Evolutionary conservation across 1,139 yeast genomes (phyloP).

Genomic region (Tardiomyces depauwii): DNA sequence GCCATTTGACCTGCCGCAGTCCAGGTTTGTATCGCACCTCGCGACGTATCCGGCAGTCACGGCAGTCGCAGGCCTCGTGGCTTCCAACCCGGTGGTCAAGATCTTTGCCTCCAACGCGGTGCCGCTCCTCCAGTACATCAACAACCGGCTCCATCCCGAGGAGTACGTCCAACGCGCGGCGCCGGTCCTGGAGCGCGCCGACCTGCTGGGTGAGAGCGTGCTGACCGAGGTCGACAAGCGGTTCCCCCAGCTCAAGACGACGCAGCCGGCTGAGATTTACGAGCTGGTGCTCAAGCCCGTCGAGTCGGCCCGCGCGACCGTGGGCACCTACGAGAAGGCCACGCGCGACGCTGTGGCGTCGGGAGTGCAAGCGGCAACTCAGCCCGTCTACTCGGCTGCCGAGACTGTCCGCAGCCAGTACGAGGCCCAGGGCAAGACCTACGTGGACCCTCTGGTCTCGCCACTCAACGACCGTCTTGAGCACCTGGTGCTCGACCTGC

Average conservation of each 20-base stretch:
- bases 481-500: conserved; percentile 30
- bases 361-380: conserved; percentile 13
- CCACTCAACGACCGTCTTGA: conserved; percentile 50
- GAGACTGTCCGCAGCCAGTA: conserved; percentile 26
- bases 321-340: conserved; percentile 16
- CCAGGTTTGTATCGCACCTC: conserved; percentile 29
- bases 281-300: conserved; percentile 24
- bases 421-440: conserved; percentile 43
- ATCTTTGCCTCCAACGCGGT: conserved; percentile 48
- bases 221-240: conserved; percentile 23
- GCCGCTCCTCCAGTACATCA: conserved; percentile 32
- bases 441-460: conserved; percentile 46
- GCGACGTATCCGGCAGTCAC: conserved; percentile 47
- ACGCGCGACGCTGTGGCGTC: conserved; percentile 19
- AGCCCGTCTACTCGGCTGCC: conserved; percentile 23
- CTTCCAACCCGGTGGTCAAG: conserved; percentile 49
- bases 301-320: conserved; percentile 19
- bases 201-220: conserved; percentile 25
- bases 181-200: conserved; percentile 26
- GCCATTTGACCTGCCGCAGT: conserved; percentile 13
- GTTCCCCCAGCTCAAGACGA: conserved; percentile 25
- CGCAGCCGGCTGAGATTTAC: conserved; percentile 25
- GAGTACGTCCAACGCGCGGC: conserved; percentile 8
- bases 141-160: conserved; percentile 21
- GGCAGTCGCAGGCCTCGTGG: conserved; percentile 46